Percentiles rank a stretch among this genome's conserved stretches.
phyloP scores from a whole-genome alignment of 148 eudicot species.

The Camellia lanceoleosa region DNA sequence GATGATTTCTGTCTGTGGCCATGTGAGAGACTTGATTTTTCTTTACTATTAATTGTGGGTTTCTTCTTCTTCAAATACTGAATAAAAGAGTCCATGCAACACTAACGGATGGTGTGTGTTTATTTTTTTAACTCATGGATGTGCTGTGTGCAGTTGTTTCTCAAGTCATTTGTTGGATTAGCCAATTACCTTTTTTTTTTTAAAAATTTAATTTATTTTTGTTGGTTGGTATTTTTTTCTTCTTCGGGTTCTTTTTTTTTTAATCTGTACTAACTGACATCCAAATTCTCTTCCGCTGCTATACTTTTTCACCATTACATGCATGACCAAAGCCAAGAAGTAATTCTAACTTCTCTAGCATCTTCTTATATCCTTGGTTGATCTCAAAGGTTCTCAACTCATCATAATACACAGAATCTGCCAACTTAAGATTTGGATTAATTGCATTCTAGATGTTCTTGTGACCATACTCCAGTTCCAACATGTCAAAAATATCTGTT shows the following conservation, averaged over 20 bases:
- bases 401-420: conserved; percentile 2
- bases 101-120: too few species aligned
- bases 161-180: neutral
- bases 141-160: neutral
- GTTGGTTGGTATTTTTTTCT: neutral
- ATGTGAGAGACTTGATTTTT: too few species aligned
- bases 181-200: neutral
- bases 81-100: neutral
- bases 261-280: neutral
- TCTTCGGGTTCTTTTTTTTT: neutral
- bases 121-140: too few species aligned
- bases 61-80: neutral
- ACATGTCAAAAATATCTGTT: neutral
- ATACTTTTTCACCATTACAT: neutral
- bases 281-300: neutral
- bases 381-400: neutral
- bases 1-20: too few species aligned
- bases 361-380: neutral
- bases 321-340: neutral
- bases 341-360: neutral
- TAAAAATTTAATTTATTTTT: neutral
- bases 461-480: neutral
- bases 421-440: neutral
- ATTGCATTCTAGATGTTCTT: neutral
- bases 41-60: too few species aligned